Base-by-base conservation (phyloP, 2,329 filamentous ascomycete species). In the Aspergillus proliferans region DNA sequence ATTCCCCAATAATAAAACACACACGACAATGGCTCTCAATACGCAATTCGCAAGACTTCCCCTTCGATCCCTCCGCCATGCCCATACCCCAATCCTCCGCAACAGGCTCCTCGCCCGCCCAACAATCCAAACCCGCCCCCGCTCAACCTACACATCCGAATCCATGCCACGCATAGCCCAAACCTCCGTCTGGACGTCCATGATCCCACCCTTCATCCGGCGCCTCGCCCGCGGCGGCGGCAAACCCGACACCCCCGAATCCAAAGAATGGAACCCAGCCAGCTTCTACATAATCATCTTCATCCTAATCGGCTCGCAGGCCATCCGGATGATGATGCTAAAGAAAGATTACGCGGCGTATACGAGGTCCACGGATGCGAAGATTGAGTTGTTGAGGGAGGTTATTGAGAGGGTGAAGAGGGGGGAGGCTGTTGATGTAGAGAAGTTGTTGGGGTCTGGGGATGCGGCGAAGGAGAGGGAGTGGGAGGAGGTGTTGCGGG, bases 221-320 rank as follows among this genome's bases (percentile, higher is more conserved):
- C 75, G 58, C 46, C 10, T 30, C 26, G 26, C 26, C 10, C 64
- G 60, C 41, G 59, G 69, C 60, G 38, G 52, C 7, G 47, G 61
- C 61, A 52, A 62, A 58, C 14, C 60, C 53, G 41, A 48, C 36
- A 55, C 60, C 68, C 72, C 54, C 30, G 80, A 77, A 55, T 72
- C 78, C 14, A 85, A 81, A 62, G 80, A 83, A 58, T 88, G 85
- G 84, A 92, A 92, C 58, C 87, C 88, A 2, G 86, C 86, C 18
- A 90, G 85, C 0, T 92, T 89, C 62, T 93, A 85, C 67, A 88
- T 92, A 58, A 75, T 84, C 59, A 88, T 92, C 54, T 90, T 90
- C 62, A 75, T 90, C 38, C 78, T 97, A 54, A 92, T 97, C 55
- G 94, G 94, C 3, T 95, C 89, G 53, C 95, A 96, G 77, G 88